phyloP scores from a whole-genome alignment of 768 basidiomycete genomes.

The Phlebiopsis gigantea region DNA sequence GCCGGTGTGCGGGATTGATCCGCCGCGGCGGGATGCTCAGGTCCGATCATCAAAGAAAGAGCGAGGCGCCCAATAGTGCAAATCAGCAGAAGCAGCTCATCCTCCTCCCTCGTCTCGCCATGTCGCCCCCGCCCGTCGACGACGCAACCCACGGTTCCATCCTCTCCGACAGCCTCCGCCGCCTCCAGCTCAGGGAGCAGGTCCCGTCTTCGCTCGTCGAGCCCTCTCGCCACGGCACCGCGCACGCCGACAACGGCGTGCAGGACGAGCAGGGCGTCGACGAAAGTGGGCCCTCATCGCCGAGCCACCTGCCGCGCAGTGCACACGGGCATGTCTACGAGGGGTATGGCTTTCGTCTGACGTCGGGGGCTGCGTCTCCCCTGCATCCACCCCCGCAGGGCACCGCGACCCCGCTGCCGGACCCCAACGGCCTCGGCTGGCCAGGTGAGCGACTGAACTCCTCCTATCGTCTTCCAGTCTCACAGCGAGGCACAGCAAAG shows the following conservation, averaged over 20 bases:
- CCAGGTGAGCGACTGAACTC: conserved; percentile 55
- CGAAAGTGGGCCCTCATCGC: conserved; percentile 1
- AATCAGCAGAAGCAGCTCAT: background rate
- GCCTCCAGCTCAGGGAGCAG: conserved; percentile 32
- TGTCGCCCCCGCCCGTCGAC: conserved; percentile 23
- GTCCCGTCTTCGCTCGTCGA: conserved; percentile 10
- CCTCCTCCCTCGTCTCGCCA: conserved; percentile 7
- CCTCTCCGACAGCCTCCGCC: conserved; percentile 42
- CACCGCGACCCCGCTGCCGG: conserved; percentile 33
- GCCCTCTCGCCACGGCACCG: background rate
- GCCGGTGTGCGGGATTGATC: background rate
- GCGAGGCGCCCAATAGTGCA: background rate
- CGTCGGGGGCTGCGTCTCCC: conserved; percentile 43
- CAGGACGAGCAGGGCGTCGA: conserved; percentile 6
- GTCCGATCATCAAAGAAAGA: background rate
- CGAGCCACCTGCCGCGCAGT: conserved; percentile 12
- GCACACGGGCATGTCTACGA: conserved; percentile 44
- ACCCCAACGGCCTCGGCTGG: conserved; percentile 84
- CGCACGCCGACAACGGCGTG: conserved; percentile 10
- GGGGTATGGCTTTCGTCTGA: conserved; percentile 76
- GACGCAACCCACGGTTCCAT: conserved; percentile 31
- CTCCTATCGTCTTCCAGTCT: background rate
- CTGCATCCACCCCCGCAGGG: conserved; percentile 27
- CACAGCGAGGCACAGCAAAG: conserved; percentile 55
- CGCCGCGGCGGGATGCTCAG: background rate